Percentiles rank a stretch among this genome's conserved stretches.
phyloP scores from a whole-genome alignment of 192 early-diverging fungal species.

The Spizellomyces punctatus region DNA sequence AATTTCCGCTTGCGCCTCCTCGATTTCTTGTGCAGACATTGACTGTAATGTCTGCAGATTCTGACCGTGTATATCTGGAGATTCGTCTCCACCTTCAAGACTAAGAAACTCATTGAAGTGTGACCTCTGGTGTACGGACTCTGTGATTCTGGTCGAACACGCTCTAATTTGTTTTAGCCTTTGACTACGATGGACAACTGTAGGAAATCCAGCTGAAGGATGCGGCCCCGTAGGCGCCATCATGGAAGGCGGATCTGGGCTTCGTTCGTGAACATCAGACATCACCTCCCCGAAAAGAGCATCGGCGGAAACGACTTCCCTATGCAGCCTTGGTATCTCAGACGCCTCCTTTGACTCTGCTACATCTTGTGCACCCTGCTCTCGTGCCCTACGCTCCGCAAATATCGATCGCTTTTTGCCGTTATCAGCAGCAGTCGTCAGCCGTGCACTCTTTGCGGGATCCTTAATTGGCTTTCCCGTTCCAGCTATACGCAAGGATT shows the following conservation, averaged over 20 bases:
- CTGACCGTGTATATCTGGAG: constrained; percentile 57
- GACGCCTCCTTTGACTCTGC: no score
- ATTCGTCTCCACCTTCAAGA: constrained; percentile 17
- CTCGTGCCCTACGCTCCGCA: constrained; percentile 22
- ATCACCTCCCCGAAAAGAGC: neutral
- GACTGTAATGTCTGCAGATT: constrained; percentile 48
- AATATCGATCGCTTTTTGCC: constrained; percentile 29
- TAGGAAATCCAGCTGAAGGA: neutral
- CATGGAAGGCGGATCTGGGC: neutral
- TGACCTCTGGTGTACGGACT: neutral
- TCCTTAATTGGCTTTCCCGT: neutral
- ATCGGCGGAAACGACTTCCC: neutral
- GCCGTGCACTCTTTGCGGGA: neutral
- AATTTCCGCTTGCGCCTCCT: constrained; percentile 70
- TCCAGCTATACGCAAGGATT: neutral
- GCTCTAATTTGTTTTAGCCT: neutral
- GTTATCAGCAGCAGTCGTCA: neutral
- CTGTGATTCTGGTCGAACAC: neutral
- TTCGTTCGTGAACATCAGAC: neutral
- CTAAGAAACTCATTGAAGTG: neutral
- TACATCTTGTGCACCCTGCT: neutral
- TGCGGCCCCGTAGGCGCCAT: neutral
- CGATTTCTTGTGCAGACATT: constrained; percentile 77
- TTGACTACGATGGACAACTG: constrained; percentile 1
- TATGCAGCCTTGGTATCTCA: no score